Conservation (phyloP, 164 flowering plant genomes). For the Cinnamomum micranthum region DNA sequence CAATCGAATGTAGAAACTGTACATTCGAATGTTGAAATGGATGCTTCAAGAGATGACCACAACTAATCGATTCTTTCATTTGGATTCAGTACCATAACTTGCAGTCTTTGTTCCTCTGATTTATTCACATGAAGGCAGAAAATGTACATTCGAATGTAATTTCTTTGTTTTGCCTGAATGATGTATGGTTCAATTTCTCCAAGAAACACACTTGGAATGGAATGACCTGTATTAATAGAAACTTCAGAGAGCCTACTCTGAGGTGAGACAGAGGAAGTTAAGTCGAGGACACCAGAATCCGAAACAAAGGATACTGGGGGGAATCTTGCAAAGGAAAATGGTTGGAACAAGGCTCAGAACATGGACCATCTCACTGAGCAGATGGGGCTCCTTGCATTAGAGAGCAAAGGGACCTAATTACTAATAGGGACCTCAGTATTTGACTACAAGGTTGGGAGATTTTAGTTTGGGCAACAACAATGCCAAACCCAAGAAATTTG, state of each 20-base stretch:
- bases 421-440: too few relatives aligned
- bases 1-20: too few relatives aligned
- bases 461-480: too few relatives aligned
- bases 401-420: conserved; percentile 21
- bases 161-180: neutral
- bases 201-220: neutral
- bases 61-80: neutral
- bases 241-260: conserved; percentile 25
- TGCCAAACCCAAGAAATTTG: too few relatives aligned
- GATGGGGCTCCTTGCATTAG: conserved; percentile 70
- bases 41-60: too few relatives aligned
- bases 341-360: conserved; percentile 51
- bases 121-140: neutral
- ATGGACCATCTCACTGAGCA: conserved; percentile 78
- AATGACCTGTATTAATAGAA: neutral
- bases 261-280: conserved; percentile 39
- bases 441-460: too few relatives aligned
- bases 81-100: neutral
- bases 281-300: conserved; percentile 29
- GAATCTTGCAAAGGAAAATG: conserved; percentile 36
- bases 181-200: neutral
- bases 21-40: too few relatives aligned
- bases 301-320: conserved; percentile 19
- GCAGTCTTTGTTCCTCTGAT: neutral
- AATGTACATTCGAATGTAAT: neutral